Evolutionary conservation across 139 green algal genomes (phyloP).

Genomic region (Chloropicon primus): DNA sequence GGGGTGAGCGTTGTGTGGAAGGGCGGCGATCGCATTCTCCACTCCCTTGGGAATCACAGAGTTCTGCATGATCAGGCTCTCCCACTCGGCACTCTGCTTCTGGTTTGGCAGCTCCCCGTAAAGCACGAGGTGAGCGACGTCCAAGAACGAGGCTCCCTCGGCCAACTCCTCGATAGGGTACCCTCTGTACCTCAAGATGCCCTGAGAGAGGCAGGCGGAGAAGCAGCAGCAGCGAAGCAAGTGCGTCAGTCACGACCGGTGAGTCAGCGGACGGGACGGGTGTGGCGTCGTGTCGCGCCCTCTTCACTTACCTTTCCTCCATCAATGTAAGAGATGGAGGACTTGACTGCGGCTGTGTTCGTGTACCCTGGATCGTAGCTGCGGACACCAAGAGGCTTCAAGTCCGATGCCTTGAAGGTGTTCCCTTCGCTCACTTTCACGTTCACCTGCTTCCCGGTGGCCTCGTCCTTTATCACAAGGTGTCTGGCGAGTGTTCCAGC

Average conservation of each 20-base stretch:
- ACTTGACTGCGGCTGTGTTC: conserved; percentile 82
- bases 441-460: neutral
- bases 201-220: too few relatives aligned
- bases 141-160: conserved; percentile 65
- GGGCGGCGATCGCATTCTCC: conserved; percentile 44
- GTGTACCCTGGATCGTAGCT: conserved; percentile 66
- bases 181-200: conserved; percentile 86
- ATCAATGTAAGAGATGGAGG: conserved; percentile 89
- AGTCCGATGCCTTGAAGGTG: neutral
- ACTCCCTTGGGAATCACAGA: conserved; percentile 63
- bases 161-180: conserved; percentile 94
- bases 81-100: conserved; percentile 40
- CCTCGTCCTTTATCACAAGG: neutral
- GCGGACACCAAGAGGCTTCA: neutral
- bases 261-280: too few relatives aligned
- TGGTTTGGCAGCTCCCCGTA: conserved; percentile 69
- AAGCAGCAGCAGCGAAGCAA: too few relatives aligned
- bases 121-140: conserved; percentile 68
- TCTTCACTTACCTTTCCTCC: conserved; percentile 47
- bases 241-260: too few relatives aligned
- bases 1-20: conserved; percentile 87
- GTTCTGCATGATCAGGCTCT: conserved; percentile 73
- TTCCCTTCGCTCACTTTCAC: neutral
- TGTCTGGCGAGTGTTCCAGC: neutral
- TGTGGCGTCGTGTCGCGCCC: neutral